Evolutionary conservation across 2,329 filamentous ascomycete genomes (phyloP).

Genomic region (Hymenoscyphus repandus): DNA sequence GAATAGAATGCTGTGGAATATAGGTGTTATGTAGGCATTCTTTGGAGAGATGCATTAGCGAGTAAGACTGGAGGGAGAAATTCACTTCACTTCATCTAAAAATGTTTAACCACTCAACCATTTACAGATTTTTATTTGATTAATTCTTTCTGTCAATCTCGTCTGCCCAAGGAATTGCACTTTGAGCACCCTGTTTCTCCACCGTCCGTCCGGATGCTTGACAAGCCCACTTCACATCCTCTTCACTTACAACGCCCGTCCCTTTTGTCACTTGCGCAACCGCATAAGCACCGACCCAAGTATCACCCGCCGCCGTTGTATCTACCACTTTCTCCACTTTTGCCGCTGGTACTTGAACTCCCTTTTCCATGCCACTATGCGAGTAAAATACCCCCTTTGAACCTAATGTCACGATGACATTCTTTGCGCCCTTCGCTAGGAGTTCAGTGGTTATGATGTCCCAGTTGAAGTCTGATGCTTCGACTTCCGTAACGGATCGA

Average conservation of each 20-base stretch:
- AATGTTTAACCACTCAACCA: not conserved
- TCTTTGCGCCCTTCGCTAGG: slow-evolving; percentile 62
- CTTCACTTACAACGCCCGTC: slow-evolving; percentile 31
- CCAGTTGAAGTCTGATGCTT: slow-evolving; percentile 40
- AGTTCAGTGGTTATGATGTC: slow-evolving; percentile 52
- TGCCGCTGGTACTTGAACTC: slow-evolving; percentile 54
- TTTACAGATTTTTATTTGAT: not conserved
- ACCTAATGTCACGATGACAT: slow-evolving; percentile 81
- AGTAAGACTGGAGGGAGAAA: no score
- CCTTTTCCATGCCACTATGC: slow-evolving; percentile 37
- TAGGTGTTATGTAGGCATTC: no score
- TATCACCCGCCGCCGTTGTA: slow-evolving; percentile 91
- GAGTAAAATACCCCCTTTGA: slow-evolving; percentile 70
- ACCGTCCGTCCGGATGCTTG: slow-evolving; percentile 61
- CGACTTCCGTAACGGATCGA: slow-evolving; percentile 34
- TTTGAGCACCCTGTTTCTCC: slow-evolving; percentile 58
- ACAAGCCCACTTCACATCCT: slow-evolving; percentile 56
- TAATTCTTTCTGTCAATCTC: slow-evolving; percentile 34
- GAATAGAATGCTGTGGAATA: not conserved
- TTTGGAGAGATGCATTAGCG: no score
- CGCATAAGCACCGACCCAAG: slow-evolving; percentile 85
- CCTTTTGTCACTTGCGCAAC: slow-evolving; percentile 55
- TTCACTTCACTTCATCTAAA: not conserved
- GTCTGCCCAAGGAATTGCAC: slow-evolving; percentile 60
- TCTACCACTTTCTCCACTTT: slow-evolving; percentile 74